Percentiles rank a stretch among this genome's conserved stretches.
Evolutionary conservation across 768 basidiomycete genomes (phyloP).

Genomic region (Agrocybe praecox): DNA sequence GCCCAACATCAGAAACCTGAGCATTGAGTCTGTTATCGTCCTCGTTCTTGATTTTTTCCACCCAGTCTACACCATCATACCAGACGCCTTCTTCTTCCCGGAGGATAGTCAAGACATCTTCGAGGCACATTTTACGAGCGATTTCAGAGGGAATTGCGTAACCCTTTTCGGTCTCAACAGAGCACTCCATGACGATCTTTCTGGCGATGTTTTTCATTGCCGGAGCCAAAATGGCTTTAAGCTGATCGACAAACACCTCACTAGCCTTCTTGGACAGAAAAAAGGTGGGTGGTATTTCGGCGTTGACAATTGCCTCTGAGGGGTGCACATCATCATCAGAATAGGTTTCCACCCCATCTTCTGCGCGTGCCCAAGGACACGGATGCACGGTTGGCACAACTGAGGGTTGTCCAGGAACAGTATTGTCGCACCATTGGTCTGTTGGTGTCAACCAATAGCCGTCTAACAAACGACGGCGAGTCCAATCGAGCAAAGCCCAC

Average conservation of each 20-base stretch:
- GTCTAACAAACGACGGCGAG: slow-evolving; percentile 68
- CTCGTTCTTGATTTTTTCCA: slow-evolving; percentile 44
- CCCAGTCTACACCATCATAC: slow-evolving; percentile 77
- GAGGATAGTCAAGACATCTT: slow-evolving; percentile 61
- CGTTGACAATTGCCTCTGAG: slow-evolving; percentile 43
- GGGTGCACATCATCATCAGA: slow-evolving; percentile 44
- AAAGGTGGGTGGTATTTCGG: slow-evolving; percentile 61
- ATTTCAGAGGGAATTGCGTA: slow-evolving; percentile 57
- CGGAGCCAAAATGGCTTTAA: slow-evolving; percentile 62
- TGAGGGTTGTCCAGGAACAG: slow-evolving; percentile 30
- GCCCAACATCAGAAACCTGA: neutral
- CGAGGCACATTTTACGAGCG: slow-evolving; percentile 56
- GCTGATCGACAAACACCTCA: slow-evolving; percentile 56
- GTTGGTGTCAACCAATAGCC: slow-evolving; percentile 74
- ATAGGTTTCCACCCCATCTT: slow-evolving; percentile 25
- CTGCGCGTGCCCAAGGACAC: slow-evolving; percentile 61
- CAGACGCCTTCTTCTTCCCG: slow-evolving; percentile 66
- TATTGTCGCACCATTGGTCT: slow-evolving; percentile 25
- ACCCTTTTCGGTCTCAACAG: slow-evolving; percentile 32
- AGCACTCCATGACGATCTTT: slow-evolving; percentile 64
- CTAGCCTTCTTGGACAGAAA: slow-evolving; percentile 67
- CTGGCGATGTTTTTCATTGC: slow-evolving; percentile 72
- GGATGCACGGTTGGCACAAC: slow-evolving; percentile 50
- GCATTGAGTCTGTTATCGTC: slow-evolving; percentile 16
- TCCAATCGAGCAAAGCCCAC: slow-evolving; percentile 73